Conservation (phyloP, 306 rosid genomes). For the Abrus pulchellus region DNA sequence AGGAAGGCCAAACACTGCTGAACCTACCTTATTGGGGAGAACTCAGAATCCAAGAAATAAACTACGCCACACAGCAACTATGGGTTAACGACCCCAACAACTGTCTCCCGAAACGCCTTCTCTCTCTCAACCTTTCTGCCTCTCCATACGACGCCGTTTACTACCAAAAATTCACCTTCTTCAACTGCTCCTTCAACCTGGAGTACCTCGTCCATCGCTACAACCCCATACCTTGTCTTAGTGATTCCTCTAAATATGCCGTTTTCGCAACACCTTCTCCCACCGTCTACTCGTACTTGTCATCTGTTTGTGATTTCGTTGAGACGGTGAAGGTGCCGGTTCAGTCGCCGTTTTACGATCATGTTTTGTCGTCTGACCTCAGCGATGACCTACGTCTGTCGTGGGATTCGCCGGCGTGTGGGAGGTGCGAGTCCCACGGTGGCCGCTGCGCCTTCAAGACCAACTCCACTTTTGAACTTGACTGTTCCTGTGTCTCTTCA, state of each 20-base stretch:
- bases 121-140: constrained; percentile 60
- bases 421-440: constrained; percentile 64
- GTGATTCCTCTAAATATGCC: constrained; percentile 42
- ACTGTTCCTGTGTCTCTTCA: constrained; percentile 57
- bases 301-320: constrained; percentile 48
- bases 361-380: constrained; percentile 53
- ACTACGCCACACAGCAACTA: constrained; percentile 67
- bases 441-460: constrained; percentile 66
- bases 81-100: constrained; percentile 73
- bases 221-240: constrained; percentile 67
- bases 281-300: constrained; percentile 36
- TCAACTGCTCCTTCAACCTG: constrained; percentile 66
- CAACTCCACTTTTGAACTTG: constrained; percentile 50
- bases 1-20: constrained; percentile 54
- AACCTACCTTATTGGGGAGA: constrained; percentile 59
- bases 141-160: constrained; percentile 63
- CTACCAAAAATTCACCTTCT: constrained; percentile 61
- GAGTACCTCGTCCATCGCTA: constrained; percentile 44
- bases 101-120: constrained; percentile 70
- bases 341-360: constrained; percentile 50
- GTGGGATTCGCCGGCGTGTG: constrained; percentile 75
- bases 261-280: constrained; percentile 68
- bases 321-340: constrained; percentile 60
- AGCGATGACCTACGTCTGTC: constrained; percentile 53
- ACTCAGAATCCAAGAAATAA: constrained; percentile 61